phyloP scores from a whole-genome alignment of 352 stramenopile genomes.

The Phytophthora ohioensis region DNA sequence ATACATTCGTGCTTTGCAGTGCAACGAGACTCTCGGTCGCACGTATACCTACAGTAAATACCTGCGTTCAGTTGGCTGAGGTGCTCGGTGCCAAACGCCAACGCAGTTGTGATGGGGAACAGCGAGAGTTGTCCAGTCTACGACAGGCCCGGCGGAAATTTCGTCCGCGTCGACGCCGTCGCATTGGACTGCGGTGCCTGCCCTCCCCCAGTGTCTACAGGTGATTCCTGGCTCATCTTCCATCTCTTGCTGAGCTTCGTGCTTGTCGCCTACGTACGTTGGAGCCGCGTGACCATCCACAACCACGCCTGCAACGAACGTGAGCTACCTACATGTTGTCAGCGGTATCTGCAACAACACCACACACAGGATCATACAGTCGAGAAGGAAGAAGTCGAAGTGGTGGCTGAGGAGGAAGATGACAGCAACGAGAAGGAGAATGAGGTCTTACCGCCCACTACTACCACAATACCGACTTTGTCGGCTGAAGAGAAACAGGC shows the following conservation, averaged over 20 bases:
- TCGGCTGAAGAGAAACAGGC: constrained; percentile 17
- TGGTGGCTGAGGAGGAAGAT: constrained; percentile 4
- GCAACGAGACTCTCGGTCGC: constrained; percentile 19
- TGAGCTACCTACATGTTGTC: constrained; percentile 28
- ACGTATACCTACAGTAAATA: not conserved
- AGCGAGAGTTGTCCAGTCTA: constrained; percentile 32
- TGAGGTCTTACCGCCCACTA: constrained; percentile 18
- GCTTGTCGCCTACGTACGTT: constrained; percentile 54
- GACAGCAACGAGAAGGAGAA: constrained; percentile 18
- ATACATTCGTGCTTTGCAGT: constrained; percentile 27
- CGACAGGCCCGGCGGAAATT: constrained; percentile 31
- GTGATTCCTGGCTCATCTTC: constrained; percentile 45
- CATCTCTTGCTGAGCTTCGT: constrained; percentile 52
- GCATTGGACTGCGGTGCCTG: constrained; percentile 30
- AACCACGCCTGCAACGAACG: constrained; percentile 35
- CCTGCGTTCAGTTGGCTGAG: constrained; percentile 16
- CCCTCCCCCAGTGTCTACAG: constrained; percentile 7
- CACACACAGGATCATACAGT: constrained; percentile 9
- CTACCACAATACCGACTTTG: not conserved
- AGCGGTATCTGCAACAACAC: constrained; percentile 25
- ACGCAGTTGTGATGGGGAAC: constrained; percentile 25
- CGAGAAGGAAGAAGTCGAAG: constrained; percentile 10
- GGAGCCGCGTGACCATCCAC: constrained; percentile 43
- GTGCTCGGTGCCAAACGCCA: not conserved
- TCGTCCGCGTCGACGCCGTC: constrained; percentile 31